Conservation (phyloP, 164 flowering plant species). For the Vitis amurensis region DNA sequence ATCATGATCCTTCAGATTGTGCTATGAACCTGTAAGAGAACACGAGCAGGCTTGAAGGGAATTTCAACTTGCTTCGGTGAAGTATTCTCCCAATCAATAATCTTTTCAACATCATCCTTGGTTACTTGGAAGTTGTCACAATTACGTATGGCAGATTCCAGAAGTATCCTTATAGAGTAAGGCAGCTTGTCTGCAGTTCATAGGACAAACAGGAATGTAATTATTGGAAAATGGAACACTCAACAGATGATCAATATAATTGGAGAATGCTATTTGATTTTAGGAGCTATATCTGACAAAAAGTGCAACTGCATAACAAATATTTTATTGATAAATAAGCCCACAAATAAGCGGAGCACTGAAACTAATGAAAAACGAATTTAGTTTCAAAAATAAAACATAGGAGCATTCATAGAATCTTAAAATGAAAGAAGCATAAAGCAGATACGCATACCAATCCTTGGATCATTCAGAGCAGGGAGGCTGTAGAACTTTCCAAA, state of each 20-base stretch:
- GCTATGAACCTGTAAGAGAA: constrained; percentile 68
- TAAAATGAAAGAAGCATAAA: too few relatives aligned
- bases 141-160: constrained; percentile 90
- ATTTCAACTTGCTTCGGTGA: constrained; percentile 89
- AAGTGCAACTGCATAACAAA: too few relatives aligned
- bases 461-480: constrained; percentile 83
- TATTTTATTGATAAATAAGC: too few relatives aligned
- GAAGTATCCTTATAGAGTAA: constrained; percentile 77
- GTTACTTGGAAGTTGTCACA: constrained; percentile 95
- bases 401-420: too few relatives aligned
- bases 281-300: too few relatives aligned
- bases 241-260: too few relatives aligned
- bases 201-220: not conserved
- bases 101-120: constrained; percentile 87
- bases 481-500: constrained; percentile 86
- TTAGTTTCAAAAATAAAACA: too few relatives aligned
- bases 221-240: not conserved
- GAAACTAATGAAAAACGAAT: too few relatives aligned
- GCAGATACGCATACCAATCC: constrained; percentile 50
- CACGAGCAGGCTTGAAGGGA: constrained; percentile 97
- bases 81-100: constrained; percentile 86
- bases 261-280: too few relatives aligned
- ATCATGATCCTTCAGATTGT: not conserved
- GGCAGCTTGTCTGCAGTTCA: constrained; percentile 66
- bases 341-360: too few relatives aligned